Evolutionary conservation across 345 rosid genomes (phyloP).

Genomic region (Carallia pectinifolia): DNA sequence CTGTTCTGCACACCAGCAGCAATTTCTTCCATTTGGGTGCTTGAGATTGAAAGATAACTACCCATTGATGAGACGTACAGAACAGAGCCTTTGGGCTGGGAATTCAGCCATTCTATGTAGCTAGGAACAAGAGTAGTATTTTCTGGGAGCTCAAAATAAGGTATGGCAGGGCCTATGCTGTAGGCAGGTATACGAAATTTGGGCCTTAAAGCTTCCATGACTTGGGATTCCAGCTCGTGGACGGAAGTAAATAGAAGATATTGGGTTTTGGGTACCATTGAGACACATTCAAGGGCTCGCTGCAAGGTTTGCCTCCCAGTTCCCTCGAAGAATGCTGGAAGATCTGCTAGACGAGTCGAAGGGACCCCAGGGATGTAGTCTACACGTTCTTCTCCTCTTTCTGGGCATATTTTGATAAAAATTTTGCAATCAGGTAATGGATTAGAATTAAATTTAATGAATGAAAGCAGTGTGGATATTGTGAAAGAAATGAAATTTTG

Average conservation of each 20-base stretch:
- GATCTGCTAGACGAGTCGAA: constrained; percentile 5
- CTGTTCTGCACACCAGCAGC: constrained; percentile 7
- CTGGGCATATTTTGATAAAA: not conserved
- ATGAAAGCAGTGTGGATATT: too few species aligned
- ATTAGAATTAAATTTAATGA: too few species aligned
- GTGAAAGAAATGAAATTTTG: too few species aligned
- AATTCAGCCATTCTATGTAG: constrained; percentile 16
- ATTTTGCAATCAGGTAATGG: too few species aligned
- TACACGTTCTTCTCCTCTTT: not conserved
- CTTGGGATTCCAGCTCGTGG: constrained; percentile 17
- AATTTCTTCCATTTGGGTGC: constrained; percentile 21
- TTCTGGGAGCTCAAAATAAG: constrained; percentile 13
- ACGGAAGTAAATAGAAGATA: constrained; percentile 16
- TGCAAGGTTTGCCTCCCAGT: not conserved
- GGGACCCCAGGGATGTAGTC: constrained; percentile 11
- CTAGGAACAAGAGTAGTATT: not conserved
- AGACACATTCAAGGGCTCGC: constrained; percentile 10
- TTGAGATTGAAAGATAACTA: constrained; percentile 19
- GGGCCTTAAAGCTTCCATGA: constrained; percentile 10
- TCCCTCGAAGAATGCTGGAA: constrained; percentile 1
- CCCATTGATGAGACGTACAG: constrained; percentile 21
- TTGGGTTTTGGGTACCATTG: constrained; percentile 8
- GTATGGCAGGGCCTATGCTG: constrained; percentile 14
- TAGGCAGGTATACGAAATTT: constrained; percentile 4
- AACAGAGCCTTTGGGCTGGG: constrained; percentile 16